phyloP scores from a whole-genome alignment of 1,139 yeast genomes.

The Yamadazyma spencermartinsiae region DNA sequence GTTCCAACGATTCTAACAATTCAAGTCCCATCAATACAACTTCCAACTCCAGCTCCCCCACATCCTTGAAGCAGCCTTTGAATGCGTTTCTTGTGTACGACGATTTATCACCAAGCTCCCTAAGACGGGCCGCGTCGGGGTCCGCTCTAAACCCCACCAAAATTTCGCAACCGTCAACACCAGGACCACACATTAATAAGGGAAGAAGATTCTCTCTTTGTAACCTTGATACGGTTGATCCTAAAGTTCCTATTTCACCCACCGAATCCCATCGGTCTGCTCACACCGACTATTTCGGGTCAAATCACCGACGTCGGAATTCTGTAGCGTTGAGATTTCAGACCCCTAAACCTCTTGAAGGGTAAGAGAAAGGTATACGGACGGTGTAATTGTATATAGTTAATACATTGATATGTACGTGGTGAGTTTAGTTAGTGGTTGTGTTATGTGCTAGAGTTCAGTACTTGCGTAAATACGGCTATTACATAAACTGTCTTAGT shows the following conservation, averaged over 20 bases:
- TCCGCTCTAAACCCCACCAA: slow-evolving; percentile 8
- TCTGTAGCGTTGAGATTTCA: not conserved
- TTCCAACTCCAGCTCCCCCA: slow-evolving; percentile 3
- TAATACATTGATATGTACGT: too few species aligned
- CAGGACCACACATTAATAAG: not conserved
- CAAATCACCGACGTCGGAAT: not conserved
- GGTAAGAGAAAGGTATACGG: slow-evolving; percentile 1
- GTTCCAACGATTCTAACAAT: too few species aligned
- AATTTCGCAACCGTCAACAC: not conserved
- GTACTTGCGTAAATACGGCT: too few species aligned
- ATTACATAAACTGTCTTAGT: too few species aligned
- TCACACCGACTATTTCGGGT: not conserved
- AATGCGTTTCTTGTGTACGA: slow-evolving; percentile 27
- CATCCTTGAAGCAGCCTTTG: slow-evolving; percentile 21
- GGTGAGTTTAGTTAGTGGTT: too few species aligned
- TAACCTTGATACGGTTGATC: slow-evolving; percentile 14
- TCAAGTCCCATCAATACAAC: not conserved
- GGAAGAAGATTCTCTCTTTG: slow-evolving; percentile 15
- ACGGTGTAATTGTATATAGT: not conserved
- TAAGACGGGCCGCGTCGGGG: slow-evolving; percentile 12
- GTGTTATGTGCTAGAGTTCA: too few species aligned
- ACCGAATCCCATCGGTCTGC: slow-evolving; percentile 2
- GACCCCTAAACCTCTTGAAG: not conserved
- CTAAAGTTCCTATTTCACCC: slow-evolving; percentile 11
- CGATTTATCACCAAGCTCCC: not conserved